Base-by-base conservation (phyloP, 768 basidiomycete genomes). In the Hygrophoropsis aurantiaca region DNA sequence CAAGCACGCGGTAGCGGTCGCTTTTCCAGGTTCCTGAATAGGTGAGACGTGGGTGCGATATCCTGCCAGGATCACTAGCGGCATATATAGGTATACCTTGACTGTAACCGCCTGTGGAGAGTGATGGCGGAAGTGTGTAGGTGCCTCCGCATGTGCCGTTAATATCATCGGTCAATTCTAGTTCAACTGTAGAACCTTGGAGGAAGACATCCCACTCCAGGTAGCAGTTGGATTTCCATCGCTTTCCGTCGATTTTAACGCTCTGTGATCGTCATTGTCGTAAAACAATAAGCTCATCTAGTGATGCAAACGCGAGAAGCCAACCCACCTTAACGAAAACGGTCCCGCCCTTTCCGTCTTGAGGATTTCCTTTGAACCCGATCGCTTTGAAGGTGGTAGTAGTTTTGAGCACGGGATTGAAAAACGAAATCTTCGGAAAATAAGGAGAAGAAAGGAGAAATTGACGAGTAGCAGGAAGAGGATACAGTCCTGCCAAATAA, bases 131-230 rank as follows among this genome's bases (percentile, higher is more conserved):
- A 26, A 84, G 57, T 1, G 79, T 76, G 27, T 61, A 58, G 5
- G 69, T 74, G 2, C 56, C 62, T 13, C 82, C 82, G 58, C 82
- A 85, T 1, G 72, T 66, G 7, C 78, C 70, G 23, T 66, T 72
- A 47, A 79, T 76, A 55, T 82, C 72, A 47, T 74, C 68, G 4
- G 79, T 79, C 46, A 85, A 57, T 36, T 79, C 74, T 24, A 85
- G 61, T 57, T 80, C 81, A 27, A 85, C 69, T 21, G 73, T 62
- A 1, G 79, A 72, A 5, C 80, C 80, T 3, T 57, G 64, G 19
- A 67, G 68, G 54, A 84, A 85, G 18, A 78, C 75, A 41, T 81
- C 79, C 81, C 81, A 85, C 24, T 84, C 81, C 39, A 85, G 62
- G 55, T 74, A 85, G 47, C 83, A 85, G 56, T 75, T 84, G 2